phyloP scores from a whole-genome alignment of 306 rosid genomes.

The Phaseolus lunatus region DNA sequence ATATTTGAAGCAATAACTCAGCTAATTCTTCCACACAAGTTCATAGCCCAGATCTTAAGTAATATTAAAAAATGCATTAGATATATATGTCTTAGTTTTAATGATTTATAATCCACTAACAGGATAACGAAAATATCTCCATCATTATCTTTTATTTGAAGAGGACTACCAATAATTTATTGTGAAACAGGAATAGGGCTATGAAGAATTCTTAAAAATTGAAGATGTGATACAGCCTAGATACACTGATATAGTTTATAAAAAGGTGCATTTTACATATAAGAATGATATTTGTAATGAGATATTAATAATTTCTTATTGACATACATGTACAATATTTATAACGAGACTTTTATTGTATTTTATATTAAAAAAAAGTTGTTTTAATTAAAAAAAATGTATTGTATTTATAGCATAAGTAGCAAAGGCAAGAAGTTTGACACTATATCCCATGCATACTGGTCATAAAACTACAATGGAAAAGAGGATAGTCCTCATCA shows the following conservation, averaged over 20 bases:
- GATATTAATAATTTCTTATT: background rate
- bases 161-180: background rate
- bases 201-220: background rate
- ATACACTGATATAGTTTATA: background rate
- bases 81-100: slow-evolving; percentile 11
- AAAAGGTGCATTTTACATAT: background rate
- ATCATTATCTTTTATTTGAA: slow-evolving; percentile 15
- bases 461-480: background rate
- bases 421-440: background rate
- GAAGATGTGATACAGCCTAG: background rate
- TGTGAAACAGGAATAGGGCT: background rate
- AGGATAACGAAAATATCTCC: slow-evolving; percentile 13
- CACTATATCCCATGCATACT: background rate
- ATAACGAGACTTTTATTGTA: background rate
- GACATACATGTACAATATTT: background rate
- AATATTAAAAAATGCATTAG: slow-evolving; percentile 22
- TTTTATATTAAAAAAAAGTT: background rate
- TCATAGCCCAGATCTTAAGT: background rate
- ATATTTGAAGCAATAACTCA: slow-evolving; percentile 22
- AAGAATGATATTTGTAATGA: background rate
- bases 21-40: slow-evolving; percentile 18
- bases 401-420: background rate
- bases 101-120: slow-evolving; percentile 20
- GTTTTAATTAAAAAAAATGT: background rate
- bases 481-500: background rate